These are phyloP conservation scores for Agrocybe praecox DNA, from an alignment of 768 basidiomycete species.

Conservation along the genomic window DNA sequence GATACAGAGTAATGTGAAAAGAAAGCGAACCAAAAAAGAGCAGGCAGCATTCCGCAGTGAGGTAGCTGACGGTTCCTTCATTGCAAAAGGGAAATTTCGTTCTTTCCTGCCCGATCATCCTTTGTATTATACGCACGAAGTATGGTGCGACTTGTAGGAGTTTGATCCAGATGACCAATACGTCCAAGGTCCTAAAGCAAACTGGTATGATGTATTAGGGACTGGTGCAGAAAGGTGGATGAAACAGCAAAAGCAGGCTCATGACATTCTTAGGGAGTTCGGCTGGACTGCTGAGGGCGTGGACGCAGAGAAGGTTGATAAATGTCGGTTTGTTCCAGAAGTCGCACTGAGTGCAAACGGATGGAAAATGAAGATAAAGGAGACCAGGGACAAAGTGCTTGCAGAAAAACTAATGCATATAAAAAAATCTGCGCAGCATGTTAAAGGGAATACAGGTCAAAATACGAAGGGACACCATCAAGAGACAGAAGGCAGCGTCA, in stretches of 20 bases:
- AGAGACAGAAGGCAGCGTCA: not conserved
- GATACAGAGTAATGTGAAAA: not conserved
- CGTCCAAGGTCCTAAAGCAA: not conserved
- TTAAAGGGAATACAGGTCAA: no score
- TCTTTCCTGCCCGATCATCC: not conserved
- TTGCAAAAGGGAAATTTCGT: not conserved
- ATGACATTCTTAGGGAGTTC: conserved; percentile 1
- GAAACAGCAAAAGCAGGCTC: no score
- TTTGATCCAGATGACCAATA: conserved; percentile 30
- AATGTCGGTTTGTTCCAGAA: conserved; percentile 4
- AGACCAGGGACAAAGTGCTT: no score
- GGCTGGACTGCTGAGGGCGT: not conserved
- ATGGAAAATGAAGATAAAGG: no score
- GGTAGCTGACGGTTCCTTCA: no score
- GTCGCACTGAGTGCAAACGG: no score
- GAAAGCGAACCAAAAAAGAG: not conserved
- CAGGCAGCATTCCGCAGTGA: not conserved
- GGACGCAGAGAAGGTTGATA: not conserved
- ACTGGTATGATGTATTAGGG: not conserved
- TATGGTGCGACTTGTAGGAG: not conserved
- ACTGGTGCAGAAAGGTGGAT: not conserved
- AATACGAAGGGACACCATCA: no score
- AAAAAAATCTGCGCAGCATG: no score
- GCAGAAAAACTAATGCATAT: no score
- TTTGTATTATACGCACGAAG: conserved; percentile 2